These are phyloP conservation scores for Ophiosphaerella narmari DNA, from an alignment of 2,329 filamentous ascomycete species.

Conservation along the genomic window DNA sequence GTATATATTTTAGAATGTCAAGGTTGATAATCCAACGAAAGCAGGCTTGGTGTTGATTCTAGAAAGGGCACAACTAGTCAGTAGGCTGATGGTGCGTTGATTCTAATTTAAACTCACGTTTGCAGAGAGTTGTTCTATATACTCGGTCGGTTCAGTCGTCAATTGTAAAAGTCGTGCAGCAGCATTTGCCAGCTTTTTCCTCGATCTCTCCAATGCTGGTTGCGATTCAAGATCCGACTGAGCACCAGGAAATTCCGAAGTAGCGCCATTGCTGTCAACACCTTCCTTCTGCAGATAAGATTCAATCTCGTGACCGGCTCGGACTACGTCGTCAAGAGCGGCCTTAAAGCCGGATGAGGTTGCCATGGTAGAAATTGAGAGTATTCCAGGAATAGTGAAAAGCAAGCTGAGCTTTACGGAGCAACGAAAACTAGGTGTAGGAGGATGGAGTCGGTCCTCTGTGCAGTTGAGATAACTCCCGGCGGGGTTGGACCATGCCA, in stretches of 20 bases:
- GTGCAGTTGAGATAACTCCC: too few relatives aligned
- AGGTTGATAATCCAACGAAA: constrained; percentile 3
- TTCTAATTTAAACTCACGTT: neutral
- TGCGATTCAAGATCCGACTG: neutral
- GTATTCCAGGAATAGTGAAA: too few relatives aligned
- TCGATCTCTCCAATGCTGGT: neutral
- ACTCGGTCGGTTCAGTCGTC: neutral
- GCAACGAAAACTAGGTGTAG: too few relatives aligned
- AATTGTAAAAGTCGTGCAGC: neutral
- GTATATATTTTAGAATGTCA: neutral
- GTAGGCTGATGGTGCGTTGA: neutral
- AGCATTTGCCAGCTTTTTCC: neutral
- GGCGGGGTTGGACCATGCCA: too few relatives aligned
- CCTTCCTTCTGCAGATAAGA: neutral
- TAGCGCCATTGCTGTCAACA: neutral
- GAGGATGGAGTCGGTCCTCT: too few relatives aligned
- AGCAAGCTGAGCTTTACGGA: too few relatives aligned
- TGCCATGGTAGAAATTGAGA: neutral
- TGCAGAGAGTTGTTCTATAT: neutral
- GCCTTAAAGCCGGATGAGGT: neutral
- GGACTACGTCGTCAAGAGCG: neutral
- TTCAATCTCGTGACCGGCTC: neutral
- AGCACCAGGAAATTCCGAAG: neutral
- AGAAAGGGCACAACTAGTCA: neutral
- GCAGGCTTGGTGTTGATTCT: constrained; percentile 1